These are phyloP conservation scores for Hibiscus trionum DNA, from an alignment of 345 rosid genomes.

Conservation along the genomic window DNA sequence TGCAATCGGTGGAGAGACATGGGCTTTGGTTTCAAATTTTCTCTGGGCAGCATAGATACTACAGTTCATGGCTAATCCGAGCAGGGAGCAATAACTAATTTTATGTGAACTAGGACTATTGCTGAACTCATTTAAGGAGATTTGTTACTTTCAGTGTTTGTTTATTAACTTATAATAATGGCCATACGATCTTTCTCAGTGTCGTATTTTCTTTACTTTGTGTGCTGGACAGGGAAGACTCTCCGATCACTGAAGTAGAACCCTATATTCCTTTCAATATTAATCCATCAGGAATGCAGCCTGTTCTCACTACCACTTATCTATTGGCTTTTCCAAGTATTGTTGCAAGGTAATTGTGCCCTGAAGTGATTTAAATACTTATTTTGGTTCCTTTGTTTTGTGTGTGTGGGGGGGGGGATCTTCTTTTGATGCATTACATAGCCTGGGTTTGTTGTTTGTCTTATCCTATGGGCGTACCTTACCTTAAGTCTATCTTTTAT, in stretches of 20 bases:
- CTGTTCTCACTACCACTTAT: conserved; percentile 80
- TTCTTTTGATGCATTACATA: not conserved
- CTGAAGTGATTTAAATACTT: not conserved
- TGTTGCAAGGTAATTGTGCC: conserved; percentile 60
- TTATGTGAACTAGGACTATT: not conserved
- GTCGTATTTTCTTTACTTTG: conserved; percentile 15
- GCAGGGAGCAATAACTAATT: not conserved
- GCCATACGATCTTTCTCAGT: conserved; percentile 4
- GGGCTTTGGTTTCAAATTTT: not conserved
- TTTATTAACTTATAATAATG: conserved; percentile 9
- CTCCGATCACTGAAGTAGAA: conserved; percentile 86
- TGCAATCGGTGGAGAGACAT: not conserved
- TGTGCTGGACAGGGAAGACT: conserved; percentile 59
- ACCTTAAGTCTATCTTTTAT: not conserved
- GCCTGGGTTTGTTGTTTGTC: not conserved
- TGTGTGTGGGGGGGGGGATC: not conserved
- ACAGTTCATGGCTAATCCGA: conserved; percentile 1
- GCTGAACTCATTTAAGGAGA: not conserved
- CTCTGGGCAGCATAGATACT: not conserved
- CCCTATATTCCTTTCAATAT: conserved; percentile 90
- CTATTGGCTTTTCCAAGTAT: conserved; percentile 84
- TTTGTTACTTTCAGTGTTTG: not conserved
- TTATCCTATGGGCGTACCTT: not conserved
- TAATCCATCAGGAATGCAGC: conserved; percentile 97
- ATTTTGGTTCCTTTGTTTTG: not conserved